Base-by-base conservation (phyloP, 2,329 filamentous ascomycete genomes). In the Didymella segeticola region DNA sequence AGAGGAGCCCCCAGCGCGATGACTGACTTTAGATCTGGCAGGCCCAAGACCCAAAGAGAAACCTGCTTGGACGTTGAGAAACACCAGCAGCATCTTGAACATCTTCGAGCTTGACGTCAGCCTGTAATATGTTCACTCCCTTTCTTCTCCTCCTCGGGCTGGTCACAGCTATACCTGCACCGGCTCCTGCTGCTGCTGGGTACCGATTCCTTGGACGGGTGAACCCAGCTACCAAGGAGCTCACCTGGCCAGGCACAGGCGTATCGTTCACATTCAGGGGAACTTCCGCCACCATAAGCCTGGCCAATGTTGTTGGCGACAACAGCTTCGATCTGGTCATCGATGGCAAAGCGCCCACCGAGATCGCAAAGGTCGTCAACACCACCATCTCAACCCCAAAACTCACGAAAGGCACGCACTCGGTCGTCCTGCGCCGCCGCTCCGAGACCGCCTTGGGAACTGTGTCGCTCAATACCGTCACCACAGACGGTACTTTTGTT, bases 231-330 rank as follows among this genome's bases (percentile, higher is more conserved):
- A 79, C 76, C 6, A 73, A 71, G 38, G 73, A 79, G 60, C 66
- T 79, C 17, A 78, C 75, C n/a, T 79, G 77, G 78, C 75, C 78
- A 0, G 75, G 74, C 34, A 78, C 77, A 1, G 78, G 78, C 14
- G 64, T 80, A 2, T 66, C 72, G 0, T 79, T 79, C 50, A 69
- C 66, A 1, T 79, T 79, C 56, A 72, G 63, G 10, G 77, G 78
- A 36, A 75, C 74, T 4, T 68, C 71, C 1, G 77, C 76, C 10
- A 71, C 63, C 29, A 74, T 80, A 23, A 56, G 41, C 56, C 46
- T 68, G 9, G 57, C 77, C 25, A 60, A 64, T 1, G 61, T 71
- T 6, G 60, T 66, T 7, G 76, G 76, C 34, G 62, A 62, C 29
- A 72, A 71, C 54, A 73, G 70, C 55, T 63, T 70, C 17, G 66